These are phyloP conservation scores for Fusarium mexicanum DNA, from an alignment of 2,329 filamentous ascomycete genomes.

Conservation along the genomic window DNA sequence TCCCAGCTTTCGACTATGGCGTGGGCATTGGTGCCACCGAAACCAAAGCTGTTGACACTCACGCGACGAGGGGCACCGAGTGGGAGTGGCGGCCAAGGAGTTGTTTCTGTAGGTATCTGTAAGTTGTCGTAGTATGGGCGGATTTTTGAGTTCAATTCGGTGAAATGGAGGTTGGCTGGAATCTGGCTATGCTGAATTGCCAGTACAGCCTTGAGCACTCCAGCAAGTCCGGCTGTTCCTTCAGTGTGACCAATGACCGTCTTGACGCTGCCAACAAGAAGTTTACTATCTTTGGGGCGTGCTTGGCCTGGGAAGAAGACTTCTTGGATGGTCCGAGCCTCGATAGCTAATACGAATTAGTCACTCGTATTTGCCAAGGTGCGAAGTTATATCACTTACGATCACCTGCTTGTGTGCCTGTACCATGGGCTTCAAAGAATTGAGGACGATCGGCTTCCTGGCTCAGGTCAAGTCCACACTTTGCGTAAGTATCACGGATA, in stretches of 20 bases:
- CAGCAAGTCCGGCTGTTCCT: neutral
- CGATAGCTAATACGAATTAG: neutral
- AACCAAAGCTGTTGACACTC: neutral
- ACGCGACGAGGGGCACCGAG: neutral
- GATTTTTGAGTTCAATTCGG: neutral
- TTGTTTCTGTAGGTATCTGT: neutral
- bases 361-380: neutral
- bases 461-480: neutral
- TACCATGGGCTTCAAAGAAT: neutral
- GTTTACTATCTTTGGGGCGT: neutral
- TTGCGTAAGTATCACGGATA: neutral
- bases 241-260: neutral
- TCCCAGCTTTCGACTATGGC: conserved; percentile 46
- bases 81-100: neutral
- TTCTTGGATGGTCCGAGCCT: neutral
- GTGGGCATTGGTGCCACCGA: neutral
- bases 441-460: neutral
- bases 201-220: neutral
- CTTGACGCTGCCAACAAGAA: neutral
- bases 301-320: neutral
- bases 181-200: neutral
- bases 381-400: neutral
- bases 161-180: neutral
- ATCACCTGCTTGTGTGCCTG: neutral
- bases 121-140: neutral